Base-by-base conservation (phyloP, 345 rosid genomes). In the Euclidium syriacum region DNA sequence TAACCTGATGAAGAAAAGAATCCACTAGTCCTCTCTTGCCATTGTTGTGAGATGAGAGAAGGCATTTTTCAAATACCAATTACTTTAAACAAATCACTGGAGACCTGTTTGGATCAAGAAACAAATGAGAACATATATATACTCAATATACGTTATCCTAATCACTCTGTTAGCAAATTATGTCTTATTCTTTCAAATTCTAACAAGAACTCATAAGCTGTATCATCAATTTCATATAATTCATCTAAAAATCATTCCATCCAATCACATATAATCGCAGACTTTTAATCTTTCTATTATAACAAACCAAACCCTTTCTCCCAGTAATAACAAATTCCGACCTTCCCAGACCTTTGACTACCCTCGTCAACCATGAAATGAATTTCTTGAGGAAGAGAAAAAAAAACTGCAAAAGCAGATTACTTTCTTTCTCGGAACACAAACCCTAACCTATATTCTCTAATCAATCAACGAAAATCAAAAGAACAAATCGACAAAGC, bases 1-100 rank as follows among this genome's bases (percentile, higher is more conserved):
- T 17, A 57, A 91, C 98, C 98, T 44, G 98, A 89, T 34, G 95
- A 83, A 60, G 98, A 89, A 76, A 92, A 81, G 72, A 92, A 92
- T 19, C 78, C 91, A 61, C 69, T 83, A 35, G 98, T 86, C 77
- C 67, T 83, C 60, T 89, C 95, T 64, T 86, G 90, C 98, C 96
- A 89, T 73, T 72, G 95, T 12, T 87, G 90, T 73, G 91, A 79
- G 69, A 60, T 62, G 3, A 80, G 80, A 27, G 95, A 80, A 78
- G 95, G 81, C 98, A 91, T 91, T 71, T 61, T 60, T 73, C 56
- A 33, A n/a, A 42, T 42, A 51, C 34, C 47, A 22, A 51, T 0
- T 10, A 7, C 60, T 59, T 42, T 18, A 41, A 58, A 51, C 54
- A 33, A 52, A 15, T 43, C 54, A 34, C 14, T 34, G 0, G 12